These are phyloP conservation scores for Paxillus ammoniavirescens DNA, from an alignment of 768 basidiomycete species.

Conservation along the genomic window DNA sequence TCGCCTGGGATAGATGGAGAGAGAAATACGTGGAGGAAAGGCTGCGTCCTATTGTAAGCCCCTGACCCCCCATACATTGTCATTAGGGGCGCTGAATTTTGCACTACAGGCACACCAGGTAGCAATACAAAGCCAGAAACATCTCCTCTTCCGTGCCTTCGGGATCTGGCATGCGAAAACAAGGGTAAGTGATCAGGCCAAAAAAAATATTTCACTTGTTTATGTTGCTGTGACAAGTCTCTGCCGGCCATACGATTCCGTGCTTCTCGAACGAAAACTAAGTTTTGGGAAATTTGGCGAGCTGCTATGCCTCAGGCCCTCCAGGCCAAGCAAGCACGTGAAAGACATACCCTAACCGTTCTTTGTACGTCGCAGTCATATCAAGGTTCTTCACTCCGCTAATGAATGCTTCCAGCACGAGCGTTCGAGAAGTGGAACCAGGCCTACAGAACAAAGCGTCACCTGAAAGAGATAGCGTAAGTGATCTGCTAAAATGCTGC, in stretches of 20 bases:
- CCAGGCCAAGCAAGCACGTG: constrained; percentile 63
- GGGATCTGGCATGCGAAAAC: constrained; percentile 75
- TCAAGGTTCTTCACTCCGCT: constrained; percentile 5
- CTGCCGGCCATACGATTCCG: constrained; percentile 79
- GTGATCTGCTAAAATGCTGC: constrained; percentile 32
- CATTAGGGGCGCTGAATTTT: constrained; percentile 5
- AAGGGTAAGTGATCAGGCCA: constrained; percentile 42
- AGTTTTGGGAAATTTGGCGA: constrained; percentile 66
- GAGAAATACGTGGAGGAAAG: constrained; percentile 65
- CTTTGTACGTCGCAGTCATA: constrained; percentile 48
- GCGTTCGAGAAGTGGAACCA: constrained; percentile 67
- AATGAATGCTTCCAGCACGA: constrained; percentile 37
- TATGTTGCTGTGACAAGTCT: constrained; percentile 43
- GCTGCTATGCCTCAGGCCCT: constrained; percentile 68
- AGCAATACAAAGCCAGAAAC: constrained; percentile 55
- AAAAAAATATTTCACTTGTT: constrained; percentile 4
- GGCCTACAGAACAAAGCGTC: constrained; percentile 64
- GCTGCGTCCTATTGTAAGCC: constrained; percentile 61
- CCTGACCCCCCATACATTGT: neutral
- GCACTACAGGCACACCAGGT: constrained; percentile 42
- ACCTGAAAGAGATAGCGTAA: constrained; percentile 81
- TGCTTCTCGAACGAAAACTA: constrained; percentile 56
- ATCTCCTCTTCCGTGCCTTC: constrained; percentile 65
- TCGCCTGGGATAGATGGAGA: constrained; percentile 79
- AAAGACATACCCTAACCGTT: constrained; percentile 49